phyloP scores from a whole-genome alignment of 2,329 filamentous ascomycete species.

The Fusarium mexicanum region DNA sequence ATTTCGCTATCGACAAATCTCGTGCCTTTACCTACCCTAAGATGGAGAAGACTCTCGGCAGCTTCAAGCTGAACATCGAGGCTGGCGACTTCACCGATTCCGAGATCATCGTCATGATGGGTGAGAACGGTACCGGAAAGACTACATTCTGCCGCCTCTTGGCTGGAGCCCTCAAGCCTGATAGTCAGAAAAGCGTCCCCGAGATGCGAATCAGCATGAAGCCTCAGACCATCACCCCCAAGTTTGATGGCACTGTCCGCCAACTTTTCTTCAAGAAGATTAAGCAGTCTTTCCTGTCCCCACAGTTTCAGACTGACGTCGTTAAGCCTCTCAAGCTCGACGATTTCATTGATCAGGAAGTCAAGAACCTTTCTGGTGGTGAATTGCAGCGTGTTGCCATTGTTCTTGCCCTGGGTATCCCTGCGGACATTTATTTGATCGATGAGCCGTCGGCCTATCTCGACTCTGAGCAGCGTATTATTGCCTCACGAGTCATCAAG shows the following conservation, averaged over 20 bases:
- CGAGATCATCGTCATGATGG: conserved; percentile 99
- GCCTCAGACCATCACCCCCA: conserved; percentile 98
- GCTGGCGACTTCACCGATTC: conserved; percentile 93
- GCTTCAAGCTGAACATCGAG: conserved; percentile 86
- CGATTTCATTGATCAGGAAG: conserved; percentile 99
- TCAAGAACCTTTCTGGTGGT: conserved; percentile 98
- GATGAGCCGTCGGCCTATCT: conserved; percentile 98
- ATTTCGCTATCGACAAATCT: conserved; percentile 84
- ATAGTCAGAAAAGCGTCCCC: conserved; percentile 79
- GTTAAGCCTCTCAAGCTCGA: conserved; percentile 99
- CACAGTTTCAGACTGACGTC: conserved; percentile 99
- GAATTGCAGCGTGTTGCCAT: conserved; percentile 99
- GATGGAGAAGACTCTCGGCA: conserved; percentile 93
- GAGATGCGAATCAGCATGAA: conserved; percentile 99
- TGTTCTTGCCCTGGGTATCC: conserved; percentile 92
- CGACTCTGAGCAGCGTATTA: conserved; percentile 98
- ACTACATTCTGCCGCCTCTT: conserved; percentile 98
- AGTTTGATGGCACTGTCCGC: conserved; percentile 95
- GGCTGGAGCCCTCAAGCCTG: conserved; percentile 92
- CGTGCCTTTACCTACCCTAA: conserved; percentile 87
- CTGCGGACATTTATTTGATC: conserved; percentile 97
- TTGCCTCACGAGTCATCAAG: conserved; percentile 97
- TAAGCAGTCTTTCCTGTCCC: conserved; percentile 93
- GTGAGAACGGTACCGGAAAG: conserved; percentile 99
- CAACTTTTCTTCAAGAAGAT: conserved; percentile 99